Conservation (phyloP, 169 alveolate species). For the Plasmodium gonderi region DNA sequence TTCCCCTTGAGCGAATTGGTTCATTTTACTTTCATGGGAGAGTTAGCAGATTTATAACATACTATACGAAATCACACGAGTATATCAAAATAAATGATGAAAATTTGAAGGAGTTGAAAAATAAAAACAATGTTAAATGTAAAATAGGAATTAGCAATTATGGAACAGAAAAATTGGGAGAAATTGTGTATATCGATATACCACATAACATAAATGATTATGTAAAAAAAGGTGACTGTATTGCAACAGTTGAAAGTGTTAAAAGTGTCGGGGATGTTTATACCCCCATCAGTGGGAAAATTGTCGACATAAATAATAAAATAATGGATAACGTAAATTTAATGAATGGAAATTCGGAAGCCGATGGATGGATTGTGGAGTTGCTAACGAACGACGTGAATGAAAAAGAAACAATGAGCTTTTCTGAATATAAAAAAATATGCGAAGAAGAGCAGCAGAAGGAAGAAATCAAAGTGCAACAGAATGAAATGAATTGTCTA, state of each 20-base stretch:
- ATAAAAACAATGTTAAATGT: slow-evolving; percentile 28
- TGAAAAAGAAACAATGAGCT: slow-evolving; percentile 62
- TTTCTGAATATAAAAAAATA: slow-evolving; percentile 61
- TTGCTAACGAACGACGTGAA: slow-evolving; percentile 58
- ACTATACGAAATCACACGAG: slow-evolving; percentile 69
- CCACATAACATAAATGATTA: slow-evolving; percentile 72
- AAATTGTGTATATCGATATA: slow-evolving; percentile 80
- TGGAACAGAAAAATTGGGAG: slow-evolving; percentile 85
- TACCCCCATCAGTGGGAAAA: slow-evolving; percentile 80
- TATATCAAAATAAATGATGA: slow-evolving; percentile 53
- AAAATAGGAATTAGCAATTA: slow-evolving; percentile 81
- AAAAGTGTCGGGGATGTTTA: slow-evolving; percentile 86
- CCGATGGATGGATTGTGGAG: slow-evolving; percentile 83
- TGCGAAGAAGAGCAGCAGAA: slow-evolving; percentile 67
- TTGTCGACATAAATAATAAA: slow-evolving; percentile 74
- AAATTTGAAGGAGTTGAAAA: slow-evolving; percentile 18
- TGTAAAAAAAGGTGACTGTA: slow-evolving; percentile 77
- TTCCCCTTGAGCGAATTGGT: background rate
- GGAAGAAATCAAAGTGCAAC: slow-evolving; percentile 39
- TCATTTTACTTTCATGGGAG: background rate
- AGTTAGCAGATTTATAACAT: slow-evolving; percentile 10
- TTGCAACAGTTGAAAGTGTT: slow-evolving; percentile 83
- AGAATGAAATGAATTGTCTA: slow-evolving; percentile 44
- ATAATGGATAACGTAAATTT: slow-evolving; percentile 75
- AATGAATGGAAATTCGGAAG: slow-evolving; percentile 77